Conservation (phyloP, 768 basidiomycete genomes). For the Lactarius tabidus region DNA sequence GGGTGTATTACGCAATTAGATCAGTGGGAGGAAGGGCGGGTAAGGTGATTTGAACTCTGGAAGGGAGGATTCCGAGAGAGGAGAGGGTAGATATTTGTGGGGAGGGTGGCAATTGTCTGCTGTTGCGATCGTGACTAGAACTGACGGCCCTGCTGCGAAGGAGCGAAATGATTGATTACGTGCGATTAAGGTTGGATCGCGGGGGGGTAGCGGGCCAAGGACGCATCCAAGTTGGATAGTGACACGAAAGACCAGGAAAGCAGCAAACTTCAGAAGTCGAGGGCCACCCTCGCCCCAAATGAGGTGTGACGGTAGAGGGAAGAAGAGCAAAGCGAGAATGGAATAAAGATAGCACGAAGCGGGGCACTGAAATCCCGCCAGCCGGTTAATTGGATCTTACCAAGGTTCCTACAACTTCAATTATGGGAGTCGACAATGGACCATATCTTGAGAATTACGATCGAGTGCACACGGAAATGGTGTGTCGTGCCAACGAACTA, state of each 20-base stretch:
- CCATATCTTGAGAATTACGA: constrained; percentile 15
- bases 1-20: background rate
- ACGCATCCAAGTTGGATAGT: constrained; percentile 20
- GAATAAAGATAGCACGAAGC: constrained; percentile 1
- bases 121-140: constrained; percentile 22
- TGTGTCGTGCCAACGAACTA: background rate
- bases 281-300: constrained; percentile 16
- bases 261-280: constrained; percentile 9
- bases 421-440: constrained; percentile 2
- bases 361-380: constrained; percentile 9
- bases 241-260: constrained; percentile 11
- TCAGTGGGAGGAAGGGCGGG: background rate
- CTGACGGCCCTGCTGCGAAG: constrained; percentile 15
- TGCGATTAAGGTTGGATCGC: constrained; percentile 20
- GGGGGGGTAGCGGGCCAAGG: constrained; percentile 7
- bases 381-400: constrained; percentile 22
- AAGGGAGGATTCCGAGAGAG: background rate
- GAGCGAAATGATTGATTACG: constrained; percentile 24
- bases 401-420: constrained; percentile 16
- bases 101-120: background rate
- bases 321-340: constrained; percentile 6
- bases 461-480: constrained; percentile 14
- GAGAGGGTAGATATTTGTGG: constrained; percentile 11
- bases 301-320: constrained; percentile 6
- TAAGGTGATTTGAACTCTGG: background rate